These are phyloP conservation scores for Lactarius trivialis DNA, from an alignment of 768 basidiomycete genomes.

Conservation along the genomic window DNA sequence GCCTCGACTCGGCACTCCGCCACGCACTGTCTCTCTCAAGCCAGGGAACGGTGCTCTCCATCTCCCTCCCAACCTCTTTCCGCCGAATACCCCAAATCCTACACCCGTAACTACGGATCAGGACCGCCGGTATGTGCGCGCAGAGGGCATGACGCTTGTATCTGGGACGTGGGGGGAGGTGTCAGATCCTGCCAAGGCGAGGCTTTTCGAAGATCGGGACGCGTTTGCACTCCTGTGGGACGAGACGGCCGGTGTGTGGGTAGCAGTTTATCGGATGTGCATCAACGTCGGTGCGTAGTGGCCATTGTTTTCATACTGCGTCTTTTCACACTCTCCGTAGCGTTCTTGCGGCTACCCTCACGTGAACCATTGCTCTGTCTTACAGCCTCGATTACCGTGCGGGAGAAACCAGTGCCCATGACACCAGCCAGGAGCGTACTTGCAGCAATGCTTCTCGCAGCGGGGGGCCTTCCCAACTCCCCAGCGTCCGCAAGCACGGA, in stretches of 20 bases:
- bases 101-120: conserved; percentile 65
- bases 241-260: conserved; percentile 53
- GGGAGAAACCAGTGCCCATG: conserved; percentile 60
- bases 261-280: conserved; percentile 72
- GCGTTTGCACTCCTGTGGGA: conserved; percentile 65
- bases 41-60: conserved; percentile 5
- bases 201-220: conserved; percentile 32
- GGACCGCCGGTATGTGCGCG: conserved; percentile 69
- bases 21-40: conserved; percentile 47
- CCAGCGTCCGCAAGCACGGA: conserved; percentile 29
- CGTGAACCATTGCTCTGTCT: conserved; percentile 74
- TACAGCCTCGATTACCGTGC: conserved; percentile 80
- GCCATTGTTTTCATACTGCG: neutral
- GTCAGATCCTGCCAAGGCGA: conserved; percentile 32
- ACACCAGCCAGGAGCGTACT: conserved; percentile 36
- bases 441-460: conserved; percentile 29
- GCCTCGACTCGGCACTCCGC: conserved; percentile 34
- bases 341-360: conserved; percentile 55
- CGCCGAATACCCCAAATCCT: conserved; percentile 80
- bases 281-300: conserved; percentile 68
- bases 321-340: neutral
- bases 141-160: conserved; percentile 70
- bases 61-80: conserved; percentile 58
- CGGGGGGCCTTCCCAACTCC: conserved; percentile 31
- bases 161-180: conserved; percentile 73